Base-by-base conservation (phyloP, 345 rosid species). In the Zanthoxylum bungeanum region DNA sequence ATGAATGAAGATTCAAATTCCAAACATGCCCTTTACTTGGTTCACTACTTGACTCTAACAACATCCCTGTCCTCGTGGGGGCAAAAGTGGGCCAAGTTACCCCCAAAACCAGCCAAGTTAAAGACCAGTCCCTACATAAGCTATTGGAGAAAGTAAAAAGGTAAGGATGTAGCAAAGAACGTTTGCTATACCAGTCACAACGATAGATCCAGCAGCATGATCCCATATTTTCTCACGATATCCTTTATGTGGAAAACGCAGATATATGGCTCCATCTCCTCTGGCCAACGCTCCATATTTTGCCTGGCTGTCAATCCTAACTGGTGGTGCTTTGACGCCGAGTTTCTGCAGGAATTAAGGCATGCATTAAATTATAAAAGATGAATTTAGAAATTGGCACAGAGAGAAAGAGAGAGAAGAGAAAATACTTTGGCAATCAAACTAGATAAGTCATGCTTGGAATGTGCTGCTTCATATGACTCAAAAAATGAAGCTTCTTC, bases 171-270 rank as follows among this genome's bases (percentile, higher is more conserved):
- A 57, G 14, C 9, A 47, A 34, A 36, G 42, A 24, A 36, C 1
- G 49, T 19, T 31, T 69, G 74, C 33, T 65, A n/a, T 89, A 92
- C 98, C 98, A 64, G 93, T 86, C 7, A 92, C 97, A 57, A 95
- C 96, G 33, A 95, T 89, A 74, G 78, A 85, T 30, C 99, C 97
- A 21, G 98, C 99, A 64, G 96, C 99, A 82, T 95, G 99, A 81
- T 95, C 98, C 98, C 98, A 92, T 80, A 92, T 95, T 77, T 92
- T 95, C 78, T 95, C 98, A 8, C 88, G 89, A 76, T 95, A 92
- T 47, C 99, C 99, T 84, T 83, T 81, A 62, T 74, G 94, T 47
- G 98, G 94, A 65, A 93, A 83, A 57, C 97, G 83, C 62, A 95
- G 69, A 79, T 92, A 95, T 60, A 95, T 91, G 27, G 93, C 91